Conservation (phyloP, 257 asterid genomes). For the Solanum ossicruentum region DNA sequence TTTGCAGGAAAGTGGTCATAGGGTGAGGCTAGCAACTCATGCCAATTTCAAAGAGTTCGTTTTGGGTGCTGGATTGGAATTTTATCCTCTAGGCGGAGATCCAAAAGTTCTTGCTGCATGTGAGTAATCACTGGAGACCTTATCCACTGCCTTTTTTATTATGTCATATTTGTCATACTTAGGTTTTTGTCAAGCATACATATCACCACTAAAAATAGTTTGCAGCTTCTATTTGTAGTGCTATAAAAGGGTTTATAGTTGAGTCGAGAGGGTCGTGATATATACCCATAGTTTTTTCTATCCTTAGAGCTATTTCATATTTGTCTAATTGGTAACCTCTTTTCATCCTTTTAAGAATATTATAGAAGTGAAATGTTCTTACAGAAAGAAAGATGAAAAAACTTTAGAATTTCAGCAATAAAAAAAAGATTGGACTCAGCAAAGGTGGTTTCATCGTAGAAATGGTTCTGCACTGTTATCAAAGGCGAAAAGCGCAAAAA, state of each 20-base stretch:
- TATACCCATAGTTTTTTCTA: neutral
- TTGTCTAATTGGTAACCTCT: neutral
- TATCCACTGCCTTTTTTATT: neutral
- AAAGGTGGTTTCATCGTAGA: neutral
- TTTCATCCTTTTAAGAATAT: neutral
- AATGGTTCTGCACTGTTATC: neutral
- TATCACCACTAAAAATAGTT: neutral
- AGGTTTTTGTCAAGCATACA: neutral
- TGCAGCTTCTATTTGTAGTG: neutral
- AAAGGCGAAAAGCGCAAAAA: no score
- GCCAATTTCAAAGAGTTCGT: constrained; percentile 77
- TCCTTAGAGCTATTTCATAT: neutral
- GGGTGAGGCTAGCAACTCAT: constrained; percentile 83
- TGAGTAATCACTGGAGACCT: constrained; percentile 18
- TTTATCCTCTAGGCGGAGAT: constrained; percentile 86
- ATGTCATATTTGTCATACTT: neutral
- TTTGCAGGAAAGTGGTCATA: constrained; percentile 74
- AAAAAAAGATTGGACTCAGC: neutral
- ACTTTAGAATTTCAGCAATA: neutral
- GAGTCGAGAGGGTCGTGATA: neutral
- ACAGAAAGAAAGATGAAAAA: neutral
- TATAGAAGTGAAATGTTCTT: neutral
- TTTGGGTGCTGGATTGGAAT: constrained; percentile 70
- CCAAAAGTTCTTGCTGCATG: constrained; percentile 91
- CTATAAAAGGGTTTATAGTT: neutral